Conservation (phyloP, 2,329 filamentous ascomycete genomes). For the Phialophora verrucosa region DNA sequence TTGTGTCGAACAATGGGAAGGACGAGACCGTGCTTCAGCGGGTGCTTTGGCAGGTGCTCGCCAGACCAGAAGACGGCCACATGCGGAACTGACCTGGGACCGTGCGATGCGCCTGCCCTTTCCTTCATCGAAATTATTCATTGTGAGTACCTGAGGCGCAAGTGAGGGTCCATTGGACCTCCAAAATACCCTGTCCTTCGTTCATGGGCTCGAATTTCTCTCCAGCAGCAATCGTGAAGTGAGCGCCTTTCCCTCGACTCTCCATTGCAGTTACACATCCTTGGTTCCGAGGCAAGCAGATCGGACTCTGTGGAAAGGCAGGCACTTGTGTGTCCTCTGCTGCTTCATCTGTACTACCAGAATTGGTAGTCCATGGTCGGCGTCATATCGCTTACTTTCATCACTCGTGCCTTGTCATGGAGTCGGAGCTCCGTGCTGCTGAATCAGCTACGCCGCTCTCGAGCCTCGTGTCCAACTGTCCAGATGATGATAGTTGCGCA, state of each 20-base stretch:
- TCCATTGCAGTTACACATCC: not conserved
- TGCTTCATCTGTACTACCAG: not conserved
- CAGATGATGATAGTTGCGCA: not conserved
- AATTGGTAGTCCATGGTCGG: not conserved
- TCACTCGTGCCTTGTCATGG: not conserved
- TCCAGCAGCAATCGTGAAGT: not conserved
- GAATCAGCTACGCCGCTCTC: not conserved
- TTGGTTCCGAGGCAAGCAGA: not conserved
- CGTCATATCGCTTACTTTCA: not conserved
- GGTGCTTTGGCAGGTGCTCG: not conserved
- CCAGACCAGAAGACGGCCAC: not conserved
- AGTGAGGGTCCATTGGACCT: not conserved
- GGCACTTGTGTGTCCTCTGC: not conserved
- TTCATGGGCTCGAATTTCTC: not conserved
- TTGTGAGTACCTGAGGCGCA: not conserved
- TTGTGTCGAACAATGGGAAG: not conserved
- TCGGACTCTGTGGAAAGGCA: not conserved
- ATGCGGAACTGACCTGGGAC: not conserved
- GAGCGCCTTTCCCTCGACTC: not conserved
- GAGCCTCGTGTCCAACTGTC: not conserved
- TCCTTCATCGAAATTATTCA: not conserved
- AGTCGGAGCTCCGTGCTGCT: not conserved
- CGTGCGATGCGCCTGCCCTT: not conserved
- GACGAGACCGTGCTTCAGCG: not conserved
- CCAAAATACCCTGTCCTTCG: not conserved